Conservation (phyloP, 1,139 yeast species). For the Scheffersomyces parashehatae region DNA sequence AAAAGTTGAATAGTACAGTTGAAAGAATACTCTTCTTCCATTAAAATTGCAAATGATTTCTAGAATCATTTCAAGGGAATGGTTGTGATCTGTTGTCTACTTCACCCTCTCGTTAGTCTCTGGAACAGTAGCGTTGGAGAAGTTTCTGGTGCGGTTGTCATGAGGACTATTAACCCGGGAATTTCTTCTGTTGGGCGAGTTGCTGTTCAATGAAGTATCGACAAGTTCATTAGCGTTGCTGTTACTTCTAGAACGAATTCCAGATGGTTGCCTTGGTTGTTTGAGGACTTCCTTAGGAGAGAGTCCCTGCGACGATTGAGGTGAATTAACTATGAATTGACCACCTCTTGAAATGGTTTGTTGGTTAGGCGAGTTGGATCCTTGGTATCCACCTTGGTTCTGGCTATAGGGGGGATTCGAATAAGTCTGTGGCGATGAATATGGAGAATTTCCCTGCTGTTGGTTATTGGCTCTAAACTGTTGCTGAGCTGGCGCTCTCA, state of each 20-base stretch:
- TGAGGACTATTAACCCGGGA: not conserved
- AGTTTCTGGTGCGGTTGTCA: not conserved
- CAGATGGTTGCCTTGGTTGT: conserved; percentile 15
- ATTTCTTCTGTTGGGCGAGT: not conserved
- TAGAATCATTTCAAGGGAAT: no score
- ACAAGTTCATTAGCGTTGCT: not conserved
- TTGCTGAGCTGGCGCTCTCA: not conserved
- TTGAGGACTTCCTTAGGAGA: conserved; percentile 32
- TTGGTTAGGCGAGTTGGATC: conserved; percentile 2
- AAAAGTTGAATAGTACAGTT: no score
- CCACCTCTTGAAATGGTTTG: conserved; percentile 17
- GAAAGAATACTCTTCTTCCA: no score
- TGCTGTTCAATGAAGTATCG: not conserved
- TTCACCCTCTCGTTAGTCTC: no score
- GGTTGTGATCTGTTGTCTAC: no score
- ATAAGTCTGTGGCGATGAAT: conserved; percentile 24
- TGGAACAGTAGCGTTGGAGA: no score
- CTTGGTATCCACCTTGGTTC: conserved; percentile 1
- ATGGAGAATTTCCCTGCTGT: conserved; percentile 16
- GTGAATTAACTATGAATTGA: conserved; percentile 22
- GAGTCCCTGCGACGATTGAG: conserved; percentile 33
- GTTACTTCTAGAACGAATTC: not conserved
- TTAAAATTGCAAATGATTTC: no score
- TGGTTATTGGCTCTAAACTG: conserved; percentile 4
- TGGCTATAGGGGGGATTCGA: conserved; percentile 11